Evolutionary conservation across 345 rosid species (phyloP), one percentile per base, ranked within the genome.

Genomic region (Mercurialis annua): DNA sequence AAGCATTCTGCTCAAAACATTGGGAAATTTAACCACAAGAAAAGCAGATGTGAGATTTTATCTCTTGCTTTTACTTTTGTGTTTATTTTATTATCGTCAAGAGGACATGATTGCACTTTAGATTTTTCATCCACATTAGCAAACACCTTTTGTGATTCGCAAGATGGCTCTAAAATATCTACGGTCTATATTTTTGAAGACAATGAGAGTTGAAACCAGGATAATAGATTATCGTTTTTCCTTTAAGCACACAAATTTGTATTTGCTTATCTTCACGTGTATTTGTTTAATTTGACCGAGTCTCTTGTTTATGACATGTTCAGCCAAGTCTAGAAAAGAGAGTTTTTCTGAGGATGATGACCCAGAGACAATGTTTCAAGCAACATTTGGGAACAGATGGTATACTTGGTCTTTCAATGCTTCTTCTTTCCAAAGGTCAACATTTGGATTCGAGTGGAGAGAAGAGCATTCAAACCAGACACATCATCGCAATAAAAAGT

Each of bases 391-490:
- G 40, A 78, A 84, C 71, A 84, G 61, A 76, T 71, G 81, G 85
- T 80, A 80, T 58, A 71, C 82, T 16, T 77, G 89, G 89, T 76
- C 85, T 61, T 72, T 59, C 56, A 70, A 71, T 11, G 63, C 65
- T 15, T 76, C 79, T 49, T 27, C 70, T 67, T 84, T 66, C 48
- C 66, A 31, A 57, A 59, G 70, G 63, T 77, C 72, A 20, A 43
- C 76, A 56, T 67, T 71, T 23, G 90, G 90, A 58, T 85, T 81
- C 36, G 75, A 88, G 64, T 83, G 94, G 90, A 76, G 83, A 78
- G 92, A 83, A 78, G 92, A 83, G 75, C 71, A 80, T 6, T 66
- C 81, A 67, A 80, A 77, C 48, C 33, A 77, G 83, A 78, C 77
- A n/a, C 78, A 75, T 62, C 73, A 24, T 17, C 80, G 75, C 64